Evolutionary conservation across 2,329 filamentous ascomycete genomes (phyloP), one percentile per base, ranked within the genome.

Genomic region (Uncinocarpus reesii): DNA sequence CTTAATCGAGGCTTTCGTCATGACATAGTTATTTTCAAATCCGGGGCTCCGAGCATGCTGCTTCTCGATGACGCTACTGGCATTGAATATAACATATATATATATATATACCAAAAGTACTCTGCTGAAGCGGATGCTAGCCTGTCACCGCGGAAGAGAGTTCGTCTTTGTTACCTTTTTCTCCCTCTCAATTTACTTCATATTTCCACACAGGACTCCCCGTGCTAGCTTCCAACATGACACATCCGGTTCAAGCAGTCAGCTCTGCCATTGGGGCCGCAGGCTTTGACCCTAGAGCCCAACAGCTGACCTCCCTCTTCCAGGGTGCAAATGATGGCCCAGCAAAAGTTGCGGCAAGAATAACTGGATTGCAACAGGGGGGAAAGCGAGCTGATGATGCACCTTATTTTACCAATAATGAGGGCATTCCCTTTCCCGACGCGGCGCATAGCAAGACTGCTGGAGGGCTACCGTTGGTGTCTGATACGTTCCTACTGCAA

Each of bases 371-470:
- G 11, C 62, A 66, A 1, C 53, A 62, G 4, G 70, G 66, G 7
- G 71, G 73, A 5, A 74, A 71, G 56, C 61, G 71, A 11, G 64
- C 64, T 15, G 75, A 77, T 51, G 71, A 76, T 50, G 68, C 64
- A 0, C 61, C 67, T 0, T 77, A 76, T 58, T 76, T 76, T 55
- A 78, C 73, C 38, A 75, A 72, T 55, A 76, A 76, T 43, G 74
- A 78, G 51, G 74, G 68, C 35, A 70, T 71, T 34, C 74, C 73
- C 0, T 72, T 68, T 47, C 74, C 73, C 2, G 73, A 77, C 51
- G 62, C 38, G 20, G 21, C 38, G 2, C 38, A 42, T 29, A 42
- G 38, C 26, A 42, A 42, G 23, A 42, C 38, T 16, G 38, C 38
- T 16, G 38, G 38, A 31, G 38, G 38, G n/a, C 15, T 42, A 6